Evolutionary conservation across 208 protist species (phyloP).

Genomic region (Naegleria fowleri): DNA sequence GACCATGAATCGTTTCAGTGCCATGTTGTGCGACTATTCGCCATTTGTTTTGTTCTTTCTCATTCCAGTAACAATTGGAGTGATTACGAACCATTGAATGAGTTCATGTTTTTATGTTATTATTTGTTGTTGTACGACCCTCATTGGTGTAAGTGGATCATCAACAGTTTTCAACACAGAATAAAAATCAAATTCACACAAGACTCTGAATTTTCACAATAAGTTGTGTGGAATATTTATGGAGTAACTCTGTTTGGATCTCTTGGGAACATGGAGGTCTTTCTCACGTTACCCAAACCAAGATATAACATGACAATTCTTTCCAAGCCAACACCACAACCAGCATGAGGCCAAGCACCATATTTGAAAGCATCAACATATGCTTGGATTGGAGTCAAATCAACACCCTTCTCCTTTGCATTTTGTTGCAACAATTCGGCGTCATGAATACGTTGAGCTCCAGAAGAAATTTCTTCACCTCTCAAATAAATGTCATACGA

Average conservation of each 20-base stretch:
- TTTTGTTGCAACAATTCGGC: conserved; percentile 75
- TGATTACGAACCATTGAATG: no score
- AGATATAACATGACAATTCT: conserved; percentile 98
- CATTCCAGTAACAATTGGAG: no score
- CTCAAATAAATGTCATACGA: conserved; percentile 99
- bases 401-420: conserved; percentile 68
- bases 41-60: no score
- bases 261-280: conserved; percentile 96
- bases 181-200: no score
- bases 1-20: no score
- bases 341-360: conserved; percentile 95
- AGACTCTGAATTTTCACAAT: no score
- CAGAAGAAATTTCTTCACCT: conserved; percentile 99
- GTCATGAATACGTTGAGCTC: conserved; percentile 99
- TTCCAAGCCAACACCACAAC: conserved; percentile 97
- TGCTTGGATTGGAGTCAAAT: conserved; percentile 71
- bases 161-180: no score
- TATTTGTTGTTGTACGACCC: no score
- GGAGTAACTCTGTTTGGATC: conserved; percentile 93
- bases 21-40: no score
- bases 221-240: conserved; percentile 52
- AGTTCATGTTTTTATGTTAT: no score
- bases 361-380: conserved; percentile 98
- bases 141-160: no score
- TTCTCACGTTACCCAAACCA: conserved; percentile 94